Percentiles rank a stretch among this genome's conserved stretches.
These are phyloP conservation scores for Fusarium xylarioides DNA, from an alignment of 2,329 filamentous ascomycete genomes.

Conservation along the genomic window DNA sequence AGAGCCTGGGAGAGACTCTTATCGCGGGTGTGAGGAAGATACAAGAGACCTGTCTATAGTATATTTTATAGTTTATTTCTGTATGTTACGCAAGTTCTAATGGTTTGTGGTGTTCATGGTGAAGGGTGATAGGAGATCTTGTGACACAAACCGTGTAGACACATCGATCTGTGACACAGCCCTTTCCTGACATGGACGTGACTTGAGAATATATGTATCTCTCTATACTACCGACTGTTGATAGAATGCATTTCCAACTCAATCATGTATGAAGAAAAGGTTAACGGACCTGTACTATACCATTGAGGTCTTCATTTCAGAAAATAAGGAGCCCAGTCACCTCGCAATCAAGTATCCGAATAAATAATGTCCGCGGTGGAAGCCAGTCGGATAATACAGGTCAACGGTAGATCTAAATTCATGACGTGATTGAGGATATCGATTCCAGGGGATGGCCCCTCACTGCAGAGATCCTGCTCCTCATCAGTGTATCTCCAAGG, in stretches of 20 bases:
- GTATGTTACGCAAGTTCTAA: too few species aligned
- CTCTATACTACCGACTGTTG: accelerated
- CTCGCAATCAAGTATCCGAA: background rate
- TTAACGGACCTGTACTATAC: too few species aligned
- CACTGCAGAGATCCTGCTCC: background rate
- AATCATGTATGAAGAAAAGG: background rate
- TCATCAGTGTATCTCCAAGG: background rate
- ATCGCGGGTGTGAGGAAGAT: accelerated
- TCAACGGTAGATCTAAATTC: accelerated
- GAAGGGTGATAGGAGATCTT: background rate
- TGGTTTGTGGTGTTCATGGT: background rate
- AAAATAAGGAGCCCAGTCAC: background rate
- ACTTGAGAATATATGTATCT: accelerated
- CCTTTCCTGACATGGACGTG: background rate
- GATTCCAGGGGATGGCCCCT: background rate
- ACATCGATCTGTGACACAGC: too few species aligned
- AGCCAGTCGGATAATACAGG: background rate
- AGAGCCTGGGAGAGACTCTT: background rate
- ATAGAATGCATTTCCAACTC: background rate
- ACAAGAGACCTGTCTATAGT: accelerated
- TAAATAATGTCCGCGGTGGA: accelerated
- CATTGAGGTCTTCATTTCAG: background rate
- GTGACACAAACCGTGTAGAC: background rate
- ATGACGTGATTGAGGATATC: background rate
- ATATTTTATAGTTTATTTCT: too few species aligned